These are phyloP conservation scores for Pyrus hybrid DNA, from an alignment of 331 rosid species.

Conservation along the genomic window DNA sequence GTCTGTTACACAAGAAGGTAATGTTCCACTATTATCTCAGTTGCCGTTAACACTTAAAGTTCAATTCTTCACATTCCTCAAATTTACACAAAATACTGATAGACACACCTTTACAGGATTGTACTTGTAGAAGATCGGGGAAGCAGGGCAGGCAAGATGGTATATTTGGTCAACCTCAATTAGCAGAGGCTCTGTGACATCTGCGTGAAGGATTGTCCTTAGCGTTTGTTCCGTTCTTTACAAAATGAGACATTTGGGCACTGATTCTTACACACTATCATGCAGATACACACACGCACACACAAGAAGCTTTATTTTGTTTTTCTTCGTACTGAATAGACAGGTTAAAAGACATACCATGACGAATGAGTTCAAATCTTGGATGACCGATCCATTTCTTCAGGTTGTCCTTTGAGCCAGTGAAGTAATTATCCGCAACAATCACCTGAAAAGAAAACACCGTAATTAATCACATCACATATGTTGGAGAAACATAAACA, in stretches of 20 bases:
- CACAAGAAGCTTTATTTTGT: neutral
- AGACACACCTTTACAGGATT: conserved; percentile 39
- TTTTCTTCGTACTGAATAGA: neutral
- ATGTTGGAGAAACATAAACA: neutral
- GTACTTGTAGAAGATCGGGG: conserved; percentile 45
- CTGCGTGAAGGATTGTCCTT: conserved; percentile 1
- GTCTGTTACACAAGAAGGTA: conserved; percentile 24
- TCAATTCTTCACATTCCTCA: neutral
- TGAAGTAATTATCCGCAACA: conserved; percentile 45
- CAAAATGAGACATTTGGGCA: neutral
- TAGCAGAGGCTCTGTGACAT: conserved; percentile 41
- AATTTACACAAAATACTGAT: neutral
- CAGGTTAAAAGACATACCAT: conserved; percentile 18
- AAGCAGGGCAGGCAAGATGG: conserved; percentile 53
- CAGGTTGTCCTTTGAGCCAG: conserved; percentile 47
- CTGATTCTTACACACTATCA: neutral
- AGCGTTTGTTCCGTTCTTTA: neutral
- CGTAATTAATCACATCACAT: neutral
- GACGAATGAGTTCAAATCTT: conserved; percentile 50
- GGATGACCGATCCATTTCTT: conserved; percentile 51
- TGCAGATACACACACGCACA: neutral
- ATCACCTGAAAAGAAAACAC: conserved; percentile 23
- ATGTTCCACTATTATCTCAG: neutral
- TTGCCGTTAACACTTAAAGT: neutral
- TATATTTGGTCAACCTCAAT: conserved; percentile 47